Percentiles rank a stretch among this genome's conserved stretches.
phyloP scores from a whole-genome alignment of 371 early-diverging fungal genomes.

The Mortierella sp. region DNA sequence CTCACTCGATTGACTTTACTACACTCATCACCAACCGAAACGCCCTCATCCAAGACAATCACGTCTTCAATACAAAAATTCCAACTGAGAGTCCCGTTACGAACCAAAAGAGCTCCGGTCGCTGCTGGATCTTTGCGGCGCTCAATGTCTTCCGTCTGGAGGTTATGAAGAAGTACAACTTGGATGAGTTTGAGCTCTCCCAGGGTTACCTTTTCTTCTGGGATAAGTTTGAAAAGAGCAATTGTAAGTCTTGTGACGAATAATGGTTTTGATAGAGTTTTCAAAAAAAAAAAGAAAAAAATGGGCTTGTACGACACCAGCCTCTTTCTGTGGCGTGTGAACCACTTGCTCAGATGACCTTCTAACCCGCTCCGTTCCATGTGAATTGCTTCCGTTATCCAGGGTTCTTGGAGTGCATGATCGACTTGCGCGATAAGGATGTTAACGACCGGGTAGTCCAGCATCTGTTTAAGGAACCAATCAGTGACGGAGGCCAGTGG shows the following conservation, averaged over 20 bases:
- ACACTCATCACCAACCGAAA: conserved; percentile 71
- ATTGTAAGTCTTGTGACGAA: conserved; percentile 62
- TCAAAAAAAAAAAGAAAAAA: neutral
- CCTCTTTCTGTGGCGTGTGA: conserved; percentile 3
- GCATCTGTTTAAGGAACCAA: conserved; percentile 75
- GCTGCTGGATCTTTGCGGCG: conserved; percentile 91
- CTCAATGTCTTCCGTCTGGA: conserved; percentile 69
- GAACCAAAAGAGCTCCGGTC: conserved; percentile 84
- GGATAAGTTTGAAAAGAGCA: conserved; percentile 86
- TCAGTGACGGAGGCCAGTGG: conserved; percentile 83
- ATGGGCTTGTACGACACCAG: neutral
- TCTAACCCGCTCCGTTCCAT: neutral
- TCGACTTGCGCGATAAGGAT: conserved; percentile 73
- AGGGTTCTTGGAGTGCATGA: conserved; percentile 82
- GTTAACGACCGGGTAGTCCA: conserved; percentile 81
- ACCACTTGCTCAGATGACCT: neutral
- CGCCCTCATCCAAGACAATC: conserved; percentile 59
- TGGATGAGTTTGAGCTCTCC: conserved; percentile 85
- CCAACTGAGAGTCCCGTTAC: conserved; percentile 75
- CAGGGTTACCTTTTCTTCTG: conserved; percentile 87
- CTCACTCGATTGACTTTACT: conserved; percentile 68
- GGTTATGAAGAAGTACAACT: conserved; percentile 74
- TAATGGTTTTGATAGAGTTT: neutral
- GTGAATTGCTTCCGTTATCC: neutral
- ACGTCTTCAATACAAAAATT: conserved; percentile 73